Evolutionary conservation across 176 grass and related monocot genomes (phyloP).

Genomic region (Oryza officinalis): DNA sequence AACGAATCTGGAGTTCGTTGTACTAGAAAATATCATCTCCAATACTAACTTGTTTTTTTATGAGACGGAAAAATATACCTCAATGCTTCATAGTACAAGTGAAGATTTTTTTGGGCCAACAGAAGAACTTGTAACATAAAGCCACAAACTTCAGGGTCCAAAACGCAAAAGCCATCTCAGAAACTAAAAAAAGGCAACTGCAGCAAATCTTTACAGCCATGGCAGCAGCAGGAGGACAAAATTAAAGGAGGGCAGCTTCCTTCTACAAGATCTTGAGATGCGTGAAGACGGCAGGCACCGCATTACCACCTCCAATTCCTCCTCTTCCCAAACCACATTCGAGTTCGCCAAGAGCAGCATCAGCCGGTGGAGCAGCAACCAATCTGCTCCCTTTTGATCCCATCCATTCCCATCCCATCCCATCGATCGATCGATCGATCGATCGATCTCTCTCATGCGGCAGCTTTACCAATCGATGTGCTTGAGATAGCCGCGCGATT

Average conservation of each 20-base stretch:
- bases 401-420: background rate
- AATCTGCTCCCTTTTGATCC: background rate
- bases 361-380: background rate
- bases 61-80: too few relatives aligned
- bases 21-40: too few relatives aligned
- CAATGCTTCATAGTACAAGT: too few relatives aligned
- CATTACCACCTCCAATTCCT: conserved; percentile 21
- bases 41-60: too few relatives aligned
- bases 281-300: conserved; percentile 27
- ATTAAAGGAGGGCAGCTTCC: conserved; percentile 41
- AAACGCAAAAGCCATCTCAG: background rate
- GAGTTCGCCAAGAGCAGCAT: background rate
- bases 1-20: too few relatives aligned
- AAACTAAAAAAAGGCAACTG: background rate
- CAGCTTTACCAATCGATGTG: background rate
- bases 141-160: background rate
- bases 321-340: background rate
- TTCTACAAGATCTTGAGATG: conserved; percentile 53
- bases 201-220: conserved; percentile 35
- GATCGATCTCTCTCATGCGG: conserved; percentile 18
- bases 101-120: background rate
- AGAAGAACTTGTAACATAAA: background rate
- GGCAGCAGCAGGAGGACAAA: conserved; percentile 41
- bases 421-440: background rate
- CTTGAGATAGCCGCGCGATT: background rate